These are phyloP conservation scores for Hemisphaericaspora xylanilytica DNA, from an alignment of 1,139 yeast genomes.

Conservation along the genomic window DNA sequence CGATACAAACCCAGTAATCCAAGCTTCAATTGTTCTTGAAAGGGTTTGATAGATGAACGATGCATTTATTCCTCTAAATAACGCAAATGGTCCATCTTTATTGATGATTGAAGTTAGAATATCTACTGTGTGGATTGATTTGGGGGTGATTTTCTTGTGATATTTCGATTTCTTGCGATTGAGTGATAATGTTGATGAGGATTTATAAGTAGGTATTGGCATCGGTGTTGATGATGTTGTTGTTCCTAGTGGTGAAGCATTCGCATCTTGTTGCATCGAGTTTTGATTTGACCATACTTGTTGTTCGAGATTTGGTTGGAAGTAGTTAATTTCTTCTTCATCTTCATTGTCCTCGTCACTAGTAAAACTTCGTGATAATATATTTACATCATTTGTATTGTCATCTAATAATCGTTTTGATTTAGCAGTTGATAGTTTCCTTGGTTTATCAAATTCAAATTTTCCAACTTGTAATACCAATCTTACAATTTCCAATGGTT, in stretches of 20 bases:
- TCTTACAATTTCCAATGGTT: slow-evolving; percentile 86
- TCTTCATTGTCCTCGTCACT: no score
- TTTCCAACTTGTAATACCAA: slow-evolving; percentile 78
- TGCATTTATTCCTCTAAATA: slow-evolving; percentile 86
- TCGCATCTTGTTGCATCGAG: not conserved
- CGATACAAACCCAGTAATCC: slow-evolving; percentile 86
- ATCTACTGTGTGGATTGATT: slow-evolving; percentile 67
- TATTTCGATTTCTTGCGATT: slow-evolving; percentile 11
- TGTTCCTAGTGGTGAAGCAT: slow-evolving; percentile 5
- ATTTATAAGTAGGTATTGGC: not conserved
- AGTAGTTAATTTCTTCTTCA: slow-evolving; percentile 54
- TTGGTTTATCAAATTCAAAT: slow-evolving; percentile 29
- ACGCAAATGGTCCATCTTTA: slow-evolving; percentile 79
- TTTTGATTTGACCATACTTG: slow-evolving; percentile 13
- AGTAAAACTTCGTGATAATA: slow-evolving; percentile 36
- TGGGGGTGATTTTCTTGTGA: slow-evolving; percentile 53
- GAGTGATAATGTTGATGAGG: slow-evolving; percentile 3
- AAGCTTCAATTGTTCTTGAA: slow-evolving; percentile 78
- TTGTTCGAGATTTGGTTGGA: slow-evolving; percentile 29
- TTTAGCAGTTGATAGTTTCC: slow-evolving; percentile 8
- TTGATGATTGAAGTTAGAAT: slow-evolving; percentile 66
- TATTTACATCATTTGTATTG: slow-evolving; percentile 10
- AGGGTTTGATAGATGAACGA: slow-evolving; percentile 76
- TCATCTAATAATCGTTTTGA: slow-evolving; percentile 14
- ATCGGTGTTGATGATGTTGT: not conserved